These are phyloP conservation scores for Puccinia coronata DNA, from an alignment of 1,284 basidiomycete genomes.

Conservation along the genomic window DNA sequence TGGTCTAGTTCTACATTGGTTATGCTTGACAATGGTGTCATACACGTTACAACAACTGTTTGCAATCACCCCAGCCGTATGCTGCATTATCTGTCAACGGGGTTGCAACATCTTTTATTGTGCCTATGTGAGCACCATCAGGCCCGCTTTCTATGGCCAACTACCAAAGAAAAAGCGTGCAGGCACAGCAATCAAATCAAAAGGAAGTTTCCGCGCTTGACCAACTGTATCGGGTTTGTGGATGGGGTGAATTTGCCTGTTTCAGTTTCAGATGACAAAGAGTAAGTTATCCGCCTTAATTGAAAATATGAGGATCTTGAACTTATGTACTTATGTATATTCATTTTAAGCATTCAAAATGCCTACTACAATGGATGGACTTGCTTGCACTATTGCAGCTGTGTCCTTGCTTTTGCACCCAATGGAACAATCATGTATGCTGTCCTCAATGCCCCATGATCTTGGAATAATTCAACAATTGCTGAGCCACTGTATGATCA, in stretches of 20 bases:
- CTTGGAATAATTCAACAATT: not conserved
- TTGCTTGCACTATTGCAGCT: not conserved
- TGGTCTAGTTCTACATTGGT: constrained; percentile 62
- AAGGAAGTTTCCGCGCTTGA: no score
- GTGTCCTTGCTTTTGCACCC: not conserved
- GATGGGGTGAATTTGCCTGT: no score
- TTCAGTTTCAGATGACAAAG: no score
- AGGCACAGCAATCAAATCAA: no score
- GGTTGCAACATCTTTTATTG: not conserved
- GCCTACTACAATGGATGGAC: not conserved
- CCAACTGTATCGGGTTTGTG: no score
- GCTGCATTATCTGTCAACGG: constrained; percentile 52
- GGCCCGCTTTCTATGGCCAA: not conserved
- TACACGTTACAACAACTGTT: constrained; percentile 61
- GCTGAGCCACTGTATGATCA: not conserved
- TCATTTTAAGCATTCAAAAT: not conserved
- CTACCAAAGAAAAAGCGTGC: no score
- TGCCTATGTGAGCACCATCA: not conserved
- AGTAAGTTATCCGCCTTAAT: no score
- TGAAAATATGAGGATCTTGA: no score
- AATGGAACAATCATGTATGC: constrained; percentile 3
- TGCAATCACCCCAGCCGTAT: constrained; percentile 56
- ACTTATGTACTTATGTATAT: not conserved
- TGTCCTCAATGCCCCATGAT: not conserved
- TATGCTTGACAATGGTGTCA: constrained; percentile 61